These are phyloP conservation scores for Uronychia setigera DNA, from an alignment of 73 alveolate species.

Conservation along the genomic window DNA sequence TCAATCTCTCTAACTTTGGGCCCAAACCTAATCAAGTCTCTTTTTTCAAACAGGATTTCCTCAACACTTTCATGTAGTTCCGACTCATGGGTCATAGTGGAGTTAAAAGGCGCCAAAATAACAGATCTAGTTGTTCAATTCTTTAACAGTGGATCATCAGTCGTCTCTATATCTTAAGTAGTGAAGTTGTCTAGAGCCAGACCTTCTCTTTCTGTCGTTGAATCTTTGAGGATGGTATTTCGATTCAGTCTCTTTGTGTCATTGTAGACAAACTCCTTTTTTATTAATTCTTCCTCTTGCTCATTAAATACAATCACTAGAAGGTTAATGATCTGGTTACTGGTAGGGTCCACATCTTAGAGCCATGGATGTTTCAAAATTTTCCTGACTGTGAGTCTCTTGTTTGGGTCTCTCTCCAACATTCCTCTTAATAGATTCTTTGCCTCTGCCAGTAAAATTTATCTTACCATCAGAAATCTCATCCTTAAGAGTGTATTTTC, in stretches of 20 bases:
- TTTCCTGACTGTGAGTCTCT: conserved; percentile 74
- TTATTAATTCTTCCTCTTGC: conserved; percentile 45
- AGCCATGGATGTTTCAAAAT: conserved; percentile 87
- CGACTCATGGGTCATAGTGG: no score
- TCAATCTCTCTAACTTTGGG: conserved; percentile 28
- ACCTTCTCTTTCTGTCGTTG: no score
- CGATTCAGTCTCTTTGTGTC: conserved; percentile 26
- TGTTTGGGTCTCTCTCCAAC: conserved; percentile 80
- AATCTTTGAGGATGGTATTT: no score
- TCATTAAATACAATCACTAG: conserved; percentile 62
- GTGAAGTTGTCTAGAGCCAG: no score
- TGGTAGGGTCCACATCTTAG: conserved; percentile 29
- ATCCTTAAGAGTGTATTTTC: conserved; percentile 76
- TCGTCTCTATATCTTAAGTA: no score
- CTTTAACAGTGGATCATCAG: no score
- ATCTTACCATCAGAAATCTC: conserved; percentile 68
- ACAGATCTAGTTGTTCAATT: no score
- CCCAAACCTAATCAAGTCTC: conserved; percentile 22
- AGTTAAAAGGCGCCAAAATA: no score
- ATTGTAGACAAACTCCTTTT: conserved; percentile 52
- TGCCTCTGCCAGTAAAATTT: no score
- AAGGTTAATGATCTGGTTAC: no score
- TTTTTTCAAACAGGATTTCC: no score
- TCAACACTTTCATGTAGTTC: no score
- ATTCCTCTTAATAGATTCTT: conserved; percentile 65